Percentiles rank a stretch among this genome's conserved stretches.
These are phyloP conservation scores for Gaillardinia entomophila DNA, from an alignment of 805 yeast genomes.

Conservation along the genomic window DNA sequence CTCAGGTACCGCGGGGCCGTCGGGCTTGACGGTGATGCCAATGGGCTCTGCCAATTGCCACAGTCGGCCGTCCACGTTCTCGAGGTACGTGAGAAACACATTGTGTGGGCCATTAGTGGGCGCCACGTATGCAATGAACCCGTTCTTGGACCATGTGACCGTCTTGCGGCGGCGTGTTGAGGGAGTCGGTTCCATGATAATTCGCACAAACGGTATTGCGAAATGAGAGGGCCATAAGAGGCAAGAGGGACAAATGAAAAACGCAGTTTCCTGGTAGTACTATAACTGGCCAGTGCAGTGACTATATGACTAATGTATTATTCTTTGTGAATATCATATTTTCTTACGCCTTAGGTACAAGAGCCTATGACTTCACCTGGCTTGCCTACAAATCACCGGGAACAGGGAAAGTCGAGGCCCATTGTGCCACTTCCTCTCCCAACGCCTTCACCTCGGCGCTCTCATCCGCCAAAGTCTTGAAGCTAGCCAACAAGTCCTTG, in stretches of 20 bases:
- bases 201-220: too few relatives aligned
- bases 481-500: conserved; percentile 58
- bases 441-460: conserved; percentile 54
- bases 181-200: too few relatives aligned
- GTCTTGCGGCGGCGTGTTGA: not conserved
- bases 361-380: too few relatives aligned
- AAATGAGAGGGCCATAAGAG: not conserved
- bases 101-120: conserved; percentile 28
- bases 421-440: conserved; percentile 59
- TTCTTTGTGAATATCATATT: not conserved
- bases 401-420: conserved; percentile 77
- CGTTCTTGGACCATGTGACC: conserved; percentile 72
- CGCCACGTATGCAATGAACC: conserved; percentile 70
- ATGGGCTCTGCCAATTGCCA: conserved; percentile 74
- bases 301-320: conserved; percentile 11
- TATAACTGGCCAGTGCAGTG: conserved; percentile 7
- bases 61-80: conserved; percentile 63
- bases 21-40: conserved; percentile 23
- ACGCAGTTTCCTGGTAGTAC: conserved; percentile 1
- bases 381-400: conserved; percentile 60
- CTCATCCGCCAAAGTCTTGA: conserved; percentile 66
- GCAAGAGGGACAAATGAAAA: not conserved
- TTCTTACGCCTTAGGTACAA: not conserved
- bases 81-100: conserved; percentile 60
- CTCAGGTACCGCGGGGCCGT: conserved; percentile 21